Evolutionary conservation across 768 basidiomycete genomes (phyloP).

Genomic region (Rhizopogon vulgaris): DNA sequence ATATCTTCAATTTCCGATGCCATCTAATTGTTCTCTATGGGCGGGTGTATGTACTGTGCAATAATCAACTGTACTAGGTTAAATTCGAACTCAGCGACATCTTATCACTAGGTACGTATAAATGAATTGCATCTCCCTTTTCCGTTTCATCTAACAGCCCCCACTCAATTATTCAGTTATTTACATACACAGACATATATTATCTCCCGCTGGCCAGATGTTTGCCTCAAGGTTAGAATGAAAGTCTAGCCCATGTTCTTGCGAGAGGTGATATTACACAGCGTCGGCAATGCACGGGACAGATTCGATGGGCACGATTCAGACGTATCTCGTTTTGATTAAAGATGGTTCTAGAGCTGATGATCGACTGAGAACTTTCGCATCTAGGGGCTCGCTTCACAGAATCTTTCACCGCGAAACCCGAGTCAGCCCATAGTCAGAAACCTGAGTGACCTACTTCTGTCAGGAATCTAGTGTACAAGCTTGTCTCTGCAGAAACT

Average conservation of each 20-base stretch:
- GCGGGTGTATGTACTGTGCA: no score
- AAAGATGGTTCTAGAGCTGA: no score
- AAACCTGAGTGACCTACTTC: not conserved
- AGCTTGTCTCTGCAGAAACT: no score
- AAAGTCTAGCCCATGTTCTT: not conserved
- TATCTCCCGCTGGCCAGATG: no score
- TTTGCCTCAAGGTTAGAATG: not conserved
- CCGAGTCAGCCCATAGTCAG: not conserved
- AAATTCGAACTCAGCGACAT: not conserved
- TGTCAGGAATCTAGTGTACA: not conserved
- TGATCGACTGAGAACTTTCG: not conserved
- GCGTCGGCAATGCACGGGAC: not conserved
- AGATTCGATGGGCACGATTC: no score
- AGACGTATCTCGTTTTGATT: not conserved
- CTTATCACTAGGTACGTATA: not conserved
- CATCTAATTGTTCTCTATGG: not conserved
- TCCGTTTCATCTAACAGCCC: no score
- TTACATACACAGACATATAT: no score
- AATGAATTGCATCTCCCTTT: not conserved
- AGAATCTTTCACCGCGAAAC: not conserved
- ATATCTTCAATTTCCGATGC: slow-evolving; percentile 38
- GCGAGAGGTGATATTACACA: not conserved
- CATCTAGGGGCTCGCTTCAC: no score
- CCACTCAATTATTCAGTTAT: no score
- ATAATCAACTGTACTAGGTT: no score